A percentile compares a stretch with the other conserved stretches of the same genome.
These are phyloP conservation scores for Chimonanthus praecox DNA, from an alignment of 164 flowering plant genomes.

Conservation along the genomic window DNA sequence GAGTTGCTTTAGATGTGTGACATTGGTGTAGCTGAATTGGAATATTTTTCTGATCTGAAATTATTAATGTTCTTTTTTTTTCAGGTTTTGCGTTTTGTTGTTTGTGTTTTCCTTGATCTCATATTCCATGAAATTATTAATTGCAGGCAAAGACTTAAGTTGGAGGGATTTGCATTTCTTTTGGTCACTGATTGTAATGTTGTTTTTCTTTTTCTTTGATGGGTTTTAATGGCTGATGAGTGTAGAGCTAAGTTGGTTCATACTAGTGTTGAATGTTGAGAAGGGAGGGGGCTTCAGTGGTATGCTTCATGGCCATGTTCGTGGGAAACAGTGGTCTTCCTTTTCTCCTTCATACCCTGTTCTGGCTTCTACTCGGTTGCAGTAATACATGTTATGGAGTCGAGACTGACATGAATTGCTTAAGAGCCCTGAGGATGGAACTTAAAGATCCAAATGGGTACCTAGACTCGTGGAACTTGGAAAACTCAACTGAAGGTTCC, in stretches of 20 bases:
- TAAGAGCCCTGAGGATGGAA: constrained; percentile 35
- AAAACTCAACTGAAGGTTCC: constrained; percentile 42
- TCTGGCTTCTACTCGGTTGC: neutral
- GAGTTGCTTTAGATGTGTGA: too few species aligned
- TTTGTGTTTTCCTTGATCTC: too few species aligned
- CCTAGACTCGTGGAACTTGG: constrained; percentile 53
- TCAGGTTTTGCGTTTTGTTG: too few species aligned
- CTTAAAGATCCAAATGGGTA: constrained; percentile 40
- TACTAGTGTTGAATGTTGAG: neutral
- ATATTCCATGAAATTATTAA: too few species aligned
- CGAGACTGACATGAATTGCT: constrained; percentile 48
- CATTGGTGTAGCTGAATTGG: too few species aligned
- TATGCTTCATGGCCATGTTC: neutral
- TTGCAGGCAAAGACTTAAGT: neutral
- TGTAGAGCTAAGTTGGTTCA: neutral
- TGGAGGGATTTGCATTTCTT: neutral
- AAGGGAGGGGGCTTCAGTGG: neutral
- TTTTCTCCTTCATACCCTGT: neutral
- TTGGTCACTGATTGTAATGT: neutral
- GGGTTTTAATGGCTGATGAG: neutral
- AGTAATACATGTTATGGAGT: constrained; percentile 20
- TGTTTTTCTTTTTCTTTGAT: neutral
- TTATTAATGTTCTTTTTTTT: too few species aligned
- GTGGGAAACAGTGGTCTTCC: constrained; percentile 1
- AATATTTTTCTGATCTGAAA: too few species aligned